A percentile compares a stretch with the other conserved stretches of the same genome.
Conservation (phyloP, 2,329 filamentous ascomycete genomes). For the Aureobasidium sp. region DNA sequence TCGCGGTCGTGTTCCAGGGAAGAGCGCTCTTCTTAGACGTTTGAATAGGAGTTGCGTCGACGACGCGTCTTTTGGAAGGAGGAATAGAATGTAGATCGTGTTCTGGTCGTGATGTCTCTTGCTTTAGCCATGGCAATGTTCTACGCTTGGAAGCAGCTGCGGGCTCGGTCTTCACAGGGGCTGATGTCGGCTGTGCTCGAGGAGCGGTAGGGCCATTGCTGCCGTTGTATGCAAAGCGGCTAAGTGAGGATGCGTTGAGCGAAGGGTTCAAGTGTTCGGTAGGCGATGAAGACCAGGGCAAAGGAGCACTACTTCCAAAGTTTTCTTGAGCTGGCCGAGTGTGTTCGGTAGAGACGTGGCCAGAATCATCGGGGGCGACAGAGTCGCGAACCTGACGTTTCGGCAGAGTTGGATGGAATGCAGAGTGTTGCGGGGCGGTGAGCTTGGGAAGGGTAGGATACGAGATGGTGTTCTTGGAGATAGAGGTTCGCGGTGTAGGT, state of each 20-base stretch:
- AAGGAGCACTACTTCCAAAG: slow-evolving; percentile 46
- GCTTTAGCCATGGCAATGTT: slow-evolving; percentile 52
- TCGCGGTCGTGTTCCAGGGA: slow-evolving; percentile 67
- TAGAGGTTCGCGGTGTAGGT: not conserved
- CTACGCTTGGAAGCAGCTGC: slow-evolving; percentile 50
- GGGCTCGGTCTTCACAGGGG: slow-evolving; percentile 20
- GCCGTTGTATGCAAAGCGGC: slow-evolving; percentile 13
- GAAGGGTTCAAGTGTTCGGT: slow-evolving; percentile 34
- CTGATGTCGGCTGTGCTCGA: not conserved
- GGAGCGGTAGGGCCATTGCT: slow-evolving; percentile 5
- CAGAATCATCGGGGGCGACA: slow-evolving; percentile 17
- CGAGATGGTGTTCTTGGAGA: slow-evolving; percentile 23
- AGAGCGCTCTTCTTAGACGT: slow-evolving; percentile 24
- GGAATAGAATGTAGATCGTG: slow-evolving; percentile 3
- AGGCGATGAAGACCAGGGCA: slow-evolving; percentile 59
- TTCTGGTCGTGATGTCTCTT: slow-evolving; percentile 22
- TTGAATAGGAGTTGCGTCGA: slow-evolving; percentile 1
- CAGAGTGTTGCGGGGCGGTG: slow-evolving; percentile 18
- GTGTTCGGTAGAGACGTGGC: slow-evolving; percentile 19
- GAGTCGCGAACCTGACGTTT: slow-evolving; percentile 18
- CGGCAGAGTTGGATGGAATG: slow-evolving; percentile 25
- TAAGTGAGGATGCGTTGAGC: slow-evolving; percentile 19
- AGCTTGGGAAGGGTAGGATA: slow-evolving; percentile 35
- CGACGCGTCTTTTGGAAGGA: not conserved
- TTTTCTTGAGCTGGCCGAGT: slow-evolving; percentile 17